These are phyloP conservation scores for Yamadazyma insecticola DNA, from an alignment of 805 yeast species.

Conservation along the genomic window DNA sequence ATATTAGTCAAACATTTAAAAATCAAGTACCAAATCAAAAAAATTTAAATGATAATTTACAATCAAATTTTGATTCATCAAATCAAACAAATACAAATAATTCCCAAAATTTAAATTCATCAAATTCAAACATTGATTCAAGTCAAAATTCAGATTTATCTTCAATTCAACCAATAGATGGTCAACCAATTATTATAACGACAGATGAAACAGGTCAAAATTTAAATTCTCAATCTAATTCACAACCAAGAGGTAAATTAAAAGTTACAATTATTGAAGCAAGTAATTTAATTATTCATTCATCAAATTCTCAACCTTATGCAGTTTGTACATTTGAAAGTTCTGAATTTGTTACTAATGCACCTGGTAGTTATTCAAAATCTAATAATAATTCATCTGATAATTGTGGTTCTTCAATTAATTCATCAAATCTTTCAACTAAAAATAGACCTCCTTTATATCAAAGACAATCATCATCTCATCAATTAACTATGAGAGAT, in stretches of 20 bases:
- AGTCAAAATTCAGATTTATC: too few relatives aligned
- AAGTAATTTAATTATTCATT: conserved; percentile 53
- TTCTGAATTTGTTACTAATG: conserved; percentile 82
- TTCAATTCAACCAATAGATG: too few relatives aligned
- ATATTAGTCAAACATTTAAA: conserved; percentile 6
- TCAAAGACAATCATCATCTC: conserved; percentile 35
- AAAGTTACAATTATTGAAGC: conserved; percentile 82
- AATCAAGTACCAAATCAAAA: conserved; percentile 1
- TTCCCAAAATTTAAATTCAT: too few relatives aligned
- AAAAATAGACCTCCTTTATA: conserved; percentile 26
- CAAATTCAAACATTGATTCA: too few relatives aligned
- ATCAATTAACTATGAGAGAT: conserved; percentile 23
- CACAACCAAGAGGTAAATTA: conserved; percentile 73
- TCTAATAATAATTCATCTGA: conserved; percentile 64
- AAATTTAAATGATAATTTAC: too few relatives aligned
- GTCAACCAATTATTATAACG: conserved; percentile 29
- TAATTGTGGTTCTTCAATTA: conserved; percentile 24
- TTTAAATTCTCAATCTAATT: conserved; percentile 17
- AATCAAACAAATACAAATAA: background rate
- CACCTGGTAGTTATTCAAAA: conserved; percentile 52
- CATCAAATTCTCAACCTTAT: conserved; percentile 66
- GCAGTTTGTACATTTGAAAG: conserved; percentile 91
- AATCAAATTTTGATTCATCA: too few relatives aligned
- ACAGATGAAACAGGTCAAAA: conserved; percentile 38
- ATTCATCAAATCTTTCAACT: conserved; percentile 2